Percentiles rank a stretch among this genome's conserved stretches.
phyloP scores from a whole-genome alignment of 768 basidiomycete species.

The Amanita inopinata region DNA sequence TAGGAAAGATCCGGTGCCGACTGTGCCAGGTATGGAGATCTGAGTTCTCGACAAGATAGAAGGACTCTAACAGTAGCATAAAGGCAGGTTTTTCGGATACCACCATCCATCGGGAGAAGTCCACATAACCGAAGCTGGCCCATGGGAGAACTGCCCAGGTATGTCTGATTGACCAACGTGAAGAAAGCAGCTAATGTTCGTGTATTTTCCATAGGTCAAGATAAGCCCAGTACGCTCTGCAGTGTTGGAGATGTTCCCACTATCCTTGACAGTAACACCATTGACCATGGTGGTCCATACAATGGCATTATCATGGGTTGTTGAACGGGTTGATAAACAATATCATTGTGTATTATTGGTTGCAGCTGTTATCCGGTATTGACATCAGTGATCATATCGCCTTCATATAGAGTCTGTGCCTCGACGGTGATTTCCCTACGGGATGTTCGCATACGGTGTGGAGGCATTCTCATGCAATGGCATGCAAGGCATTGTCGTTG shows the following conservation, averaged over 20 bases:
- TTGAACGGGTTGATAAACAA: not conserved
- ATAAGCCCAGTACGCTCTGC: conserved; percentile 46
- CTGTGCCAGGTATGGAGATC: conserved; percentile 30
- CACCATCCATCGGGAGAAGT: conserved; percentile 40
- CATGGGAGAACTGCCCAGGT: conserved; percentile 53
- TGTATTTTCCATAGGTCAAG: conserved; percentile 48
- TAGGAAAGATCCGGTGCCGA: conserved; percentile 32
- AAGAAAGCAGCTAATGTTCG: too few relatives aligned
- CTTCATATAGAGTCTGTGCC: too few relatives aligned
- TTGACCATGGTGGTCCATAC: conserved; percentile 38
- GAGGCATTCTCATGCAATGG: too few relatives aligned
- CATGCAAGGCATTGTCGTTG: too few relatives aligned
- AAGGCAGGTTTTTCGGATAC: conserved; percentile 31
- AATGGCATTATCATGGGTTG: conserved; percentile 7
- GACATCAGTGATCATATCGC: too few relatives aligned
- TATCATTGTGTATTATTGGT: too few relatives aligned
- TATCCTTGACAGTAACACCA: conserved; percentile 31
- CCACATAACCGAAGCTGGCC: conserved; percentile 36
- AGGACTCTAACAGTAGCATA: conserved; percentile 10
- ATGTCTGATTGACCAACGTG: too few relatives aligned
- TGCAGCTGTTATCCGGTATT: too few relatives aligned
- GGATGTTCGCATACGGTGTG: too few relatives aligned
- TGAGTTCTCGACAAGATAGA: not conserved
- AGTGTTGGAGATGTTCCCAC: conserved; percentile 42
- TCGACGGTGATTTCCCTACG: too few relatives aligned